phyloP scores from a whole-genome alignment of 768 basidiomycete species.

The Trametes cubensis region DNA sequence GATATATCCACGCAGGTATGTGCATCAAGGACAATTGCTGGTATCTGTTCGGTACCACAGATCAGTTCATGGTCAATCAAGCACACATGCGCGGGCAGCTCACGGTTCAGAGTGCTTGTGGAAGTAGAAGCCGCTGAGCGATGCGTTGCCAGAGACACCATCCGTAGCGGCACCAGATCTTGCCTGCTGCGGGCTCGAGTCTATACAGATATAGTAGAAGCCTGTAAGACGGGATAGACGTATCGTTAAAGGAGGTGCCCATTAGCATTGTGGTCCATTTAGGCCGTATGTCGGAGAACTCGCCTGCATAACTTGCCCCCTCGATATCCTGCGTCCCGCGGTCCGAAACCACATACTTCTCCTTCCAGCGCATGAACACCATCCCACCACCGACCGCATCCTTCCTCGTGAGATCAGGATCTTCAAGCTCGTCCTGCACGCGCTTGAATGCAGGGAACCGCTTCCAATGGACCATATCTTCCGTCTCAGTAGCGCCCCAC shows the following conservation, averaged over 20 bases:
- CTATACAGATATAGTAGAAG: conserved; percentile 95
- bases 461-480: conserved; percentile 93
- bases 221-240: conserved; percentile 48
- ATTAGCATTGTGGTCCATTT: conserved; percentile 1
- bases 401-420: conserved; percentile 80
- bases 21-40: conserved; percentile 86
- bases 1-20: conserved; percentile 55
- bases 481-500: conserved; percentile 89
- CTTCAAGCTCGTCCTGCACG: conserved; percentile 76
- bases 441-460: conserved; percentile 90
- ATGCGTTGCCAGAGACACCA: conserved; percentile 40
- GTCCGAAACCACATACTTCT: conserved; percentile 93
- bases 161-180: conserved; percentile 25
- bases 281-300: not conserved
- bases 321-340: conserved; percentile 92
- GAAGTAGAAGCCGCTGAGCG: conserved; percentile 91
- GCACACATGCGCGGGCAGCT: conserved; percentile 37
- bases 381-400: conserved; percentile 64
- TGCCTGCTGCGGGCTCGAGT: conserved; percentile 71
- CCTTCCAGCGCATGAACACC: conserved; percentile 97
- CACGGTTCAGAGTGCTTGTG: conserved; percentile 93
- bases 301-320: conserved; percentile 93
- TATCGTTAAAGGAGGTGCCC: conserved; percentile 1
- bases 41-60: conserved; percentile 52
- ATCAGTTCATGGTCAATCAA: no score